phyloP scores from a whole-genome alignment of 192 early-diverging fungal genomes.

The Phlyctochytrium arcticum region DNA sequence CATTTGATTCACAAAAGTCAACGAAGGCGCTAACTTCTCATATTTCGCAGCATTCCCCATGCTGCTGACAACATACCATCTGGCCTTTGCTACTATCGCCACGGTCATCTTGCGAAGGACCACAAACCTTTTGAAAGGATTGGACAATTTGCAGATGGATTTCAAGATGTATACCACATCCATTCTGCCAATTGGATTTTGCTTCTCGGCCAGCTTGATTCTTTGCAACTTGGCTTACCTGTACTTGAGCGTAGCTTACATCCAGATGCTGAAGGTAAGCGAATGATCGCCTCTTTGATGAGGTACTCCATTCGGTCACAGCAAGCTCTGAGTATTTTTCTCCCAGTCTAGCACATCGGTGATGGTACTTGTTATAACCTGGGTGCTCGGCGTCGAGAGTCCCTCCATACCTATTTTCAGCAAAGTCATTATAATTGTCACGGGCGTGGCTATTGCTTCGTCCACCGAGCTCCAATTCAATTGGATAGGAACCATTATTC shows the following conservation, averaged over 20 bases:
- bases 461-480: conserved; percentile 32
- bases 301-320: too few relatives aligned
- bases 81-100: conserved; percentile 43
- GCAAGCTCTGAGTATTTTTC: too few relatives aligned
- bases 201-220: conserved; percentile 25
- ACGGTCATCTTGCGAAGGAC: conserved; percentile 59
- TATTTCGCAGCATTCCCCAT: conserved; percentile 33
- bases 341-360: conserved; percentile 37
- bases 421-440: conserved; percentile 28
- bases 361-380: conserved; percentile 17
- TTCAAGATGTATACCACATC: conserved; percentile 53
- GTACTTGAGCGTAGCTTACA: conserved; percentile 31
- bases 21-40: too few relatives aligned
- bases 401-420: conserved; percentile 2
- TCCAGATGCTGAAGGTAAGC: conserved; percentile 41
- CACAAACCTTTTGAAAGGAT: conserved; percentile 50
- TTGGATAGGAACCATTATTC: conserved; percentile 19
- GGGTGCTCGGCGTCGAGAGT: conserved; percentile 1
- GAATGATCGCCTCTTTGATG: too few relatives aligned
- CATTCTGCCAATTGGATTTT: conserved; percentile 30
- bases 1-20: too few relatives aligned
- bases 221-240: conserved; percentile 36
- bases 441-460: conserved; percentile 29
- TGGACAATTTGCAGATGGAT: conserved; percentile 53
- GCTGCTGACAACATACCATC: conserved; percentile 37